These are phyloP conservation scores for Trichoderma parareesei DNA, from an alignment of 495 filamentous ascomycete genomes.

Conservation along the genomic window DNA sequence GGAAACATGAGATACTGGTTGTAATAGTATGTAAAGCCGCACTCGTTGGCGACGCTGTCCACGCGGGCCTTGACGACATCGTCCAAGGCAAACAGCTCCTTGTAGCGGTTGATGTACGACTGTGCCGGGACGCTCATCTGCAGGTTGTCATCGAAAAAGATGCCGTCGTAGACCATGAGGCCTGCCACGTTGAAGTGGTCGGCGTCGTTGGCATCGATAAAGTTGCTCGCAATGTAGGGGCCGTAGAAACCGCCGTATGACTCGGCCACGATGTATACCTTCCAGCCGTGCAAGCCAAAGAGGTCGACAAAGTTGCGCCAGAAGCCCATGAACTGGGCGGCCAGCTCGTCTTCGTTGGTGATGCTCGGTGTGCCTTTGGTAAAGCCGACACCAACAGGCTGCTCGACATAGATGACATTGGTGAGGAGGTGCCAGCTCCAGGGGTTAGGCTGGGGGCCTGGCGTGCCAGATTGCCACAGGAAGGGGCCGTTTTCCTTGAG, in stretches of 20 bases:
- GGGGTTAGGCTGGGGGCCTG: slow-evolving; percentile 53
- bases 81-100: slow-evolving; percentile 56
- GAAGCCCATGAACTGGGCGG: slow-evolving; percentile 60
- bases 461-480: slow-evolving; percentile 62
- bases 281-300: slow-evolving; percentile 53
- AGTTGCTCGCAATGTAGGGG: slow-evolving; percentile 68
- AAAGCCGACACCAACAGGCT: slow-evolving; percentile 72
- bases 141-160: slow-evolving; percentile 45
- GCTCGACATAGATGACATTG: slow-evolving; percentile 68
- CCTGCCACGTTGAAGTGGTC: slow-evolving; percentile 59
- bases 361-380: slow-evolving; percentile 54
- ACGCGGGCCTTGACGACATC: slow-evolving; percentile 53
- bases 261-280: slow-evolving; percentile 63
- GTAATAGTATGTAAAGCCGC: slow-evolving; percentile 58
- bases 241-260: slow-evolving; percentile 71
- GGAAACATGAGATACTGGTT: slow-evolving; percentile 59
- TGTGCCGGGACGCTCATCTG: slow-evolving; percentile 49
- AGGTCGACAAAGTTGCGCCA: slow-evolving; percentile 63
- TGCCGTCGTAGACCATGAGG: slow-evolving; percentile 62
- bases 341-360: slow-evolving; percentile 55
- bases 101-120: slow-evolving; percentile 55
- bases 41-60: slow-evolving; percentile 44
- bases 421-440: slow-evolving; percentile 68
- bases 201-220: slow-evolving; percentile 61
- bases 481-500: slow-evolving; percentile 74